Evolutionary conservation across 345 rosid species (phyloP).

Genomic region (Eucalyptus curtisii): DNA sequence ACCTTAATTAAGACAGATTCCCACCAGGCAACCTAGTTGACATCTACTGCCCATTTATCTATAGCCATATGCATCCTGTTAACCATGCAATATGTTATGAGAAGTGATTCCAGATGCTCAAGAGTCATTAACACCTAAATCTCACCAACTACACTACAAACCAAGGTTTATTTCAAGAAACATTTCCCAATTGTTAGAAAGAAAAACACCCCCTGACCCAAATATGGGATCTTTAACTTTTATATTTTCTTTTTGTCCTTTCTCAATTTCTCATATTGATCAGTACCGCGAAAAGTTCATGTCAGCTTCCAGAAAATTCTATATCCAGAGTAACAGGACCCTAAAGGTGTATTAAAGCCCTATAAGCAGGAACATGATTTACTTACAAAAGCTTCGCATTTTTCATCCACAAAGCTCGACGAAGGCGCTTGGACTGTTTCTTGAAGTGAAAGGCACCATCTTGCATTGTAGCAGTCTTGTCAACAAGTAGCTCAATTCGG

Average conservation of each 20-base stretch:
- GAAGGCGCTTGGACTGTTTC: slow-evolving; percentile 93
- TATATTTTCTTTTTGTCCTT: background rate
- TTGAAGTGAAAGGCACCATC: slow-evolving; percentile 84
- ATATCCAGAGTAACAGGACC: background rate
- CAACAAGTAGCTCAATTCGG: slow-evolving; percentile 91
- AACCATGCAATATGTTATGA: background rate
- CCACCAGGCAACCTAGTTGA: background rate
- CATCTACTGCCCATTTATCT: background rate
- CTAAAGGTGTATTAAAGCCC: background rate
- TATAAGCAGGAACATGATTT: background rate
- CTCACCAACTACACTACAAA: background rate
- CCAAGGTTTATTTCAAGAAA: background rate
- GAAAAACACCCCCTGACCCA: background rate
- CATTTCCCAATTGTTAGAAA: background rate
- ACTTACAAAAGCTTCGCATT: slow-evolving; percentile 91
- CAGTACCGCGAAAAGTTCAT: background rate
- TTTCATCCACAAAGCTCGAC: slow-evolving; percentile 94
- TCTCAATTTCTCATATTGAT: background rate
- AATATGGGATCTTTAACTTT: background rate
- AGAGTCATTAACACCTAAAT: background rate
- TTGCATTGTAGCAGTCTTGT: slow-evolving; percentile 94
- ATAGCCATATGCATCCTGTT: background rate
- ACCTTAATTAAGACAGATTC: background rate
- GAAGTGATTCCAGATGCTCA: background rate
- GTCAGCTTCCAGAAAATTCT: background rate